Evolutionary conservation across 108 stramenopile genomes (phyloP).

Genomic region (Epithemia pelagica): DNA sequence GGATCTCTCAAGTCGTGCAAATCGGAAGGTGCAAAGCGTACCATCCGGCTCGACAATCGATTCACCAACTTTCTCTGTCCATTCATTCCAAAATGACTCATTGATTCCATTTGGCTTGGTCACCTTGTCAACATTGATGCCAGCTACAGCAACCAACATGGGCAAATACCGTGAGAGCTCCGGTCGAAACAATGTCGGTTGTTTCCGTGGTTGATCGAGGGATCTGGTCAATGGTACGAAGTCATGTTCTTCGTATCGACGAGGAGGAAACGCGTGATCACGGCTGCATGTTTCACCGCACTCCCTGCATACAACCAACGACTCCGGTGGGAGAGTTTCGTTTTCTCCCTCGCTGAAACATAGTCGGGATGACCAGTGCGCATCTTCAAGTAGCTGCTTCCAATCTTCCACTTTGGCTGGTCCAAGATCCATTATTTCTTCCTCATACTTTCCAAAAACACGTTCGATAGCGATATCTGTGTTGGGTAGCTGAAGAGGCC

Average conservation of each 20-base stretch:
- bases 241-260: slow-evolving; percentile 30
- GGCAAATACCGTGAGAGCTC: slow-evolving; percentile 9
- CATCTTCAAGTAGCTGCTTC: slow-evolving; percentile 2
- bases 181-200: slow-evolving; percentile 1
- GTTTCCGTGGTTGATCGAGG: background rate
- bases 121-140: background rate
- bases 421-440: slow-evolving; percentile 4
- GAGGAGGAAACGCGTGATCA: slow-evolving; percentile 14
- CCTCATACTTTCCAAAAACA: slow-evolving; percentile 11
- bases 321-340: slow-evolving; percentile 5
- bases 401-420: background rate
- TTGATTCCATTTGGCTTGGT: background rate
- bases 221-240: slow-evolving; percentile 2
- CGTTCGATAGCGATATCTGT: slow-evolving; percentile 14
- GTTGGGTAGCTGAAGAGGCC: slow-evolving; percentile 21
- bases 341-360: slow-evolving; percentile 18
- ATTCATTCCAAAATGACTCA: slow-evolving; percentile 7
- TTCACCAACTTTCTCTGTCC: slow-evolving; percentile 2
- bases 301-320: slow-evolving; percentile 14
- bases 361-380: slow-evolving; percentile 7
- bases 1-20: slow-evolving; percentile 11
- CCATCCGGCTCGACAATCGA: background rate
- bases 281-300: slow-evolving; percentile 23
- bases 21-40: slow-evolving; percentile 15
- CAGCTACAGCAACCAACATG: background rate